These are phyloP conservation scores for Podaxis rugospora DNA, from an alignment of 768 basidiomycete species.

Conservation along the genomic window DNA sequence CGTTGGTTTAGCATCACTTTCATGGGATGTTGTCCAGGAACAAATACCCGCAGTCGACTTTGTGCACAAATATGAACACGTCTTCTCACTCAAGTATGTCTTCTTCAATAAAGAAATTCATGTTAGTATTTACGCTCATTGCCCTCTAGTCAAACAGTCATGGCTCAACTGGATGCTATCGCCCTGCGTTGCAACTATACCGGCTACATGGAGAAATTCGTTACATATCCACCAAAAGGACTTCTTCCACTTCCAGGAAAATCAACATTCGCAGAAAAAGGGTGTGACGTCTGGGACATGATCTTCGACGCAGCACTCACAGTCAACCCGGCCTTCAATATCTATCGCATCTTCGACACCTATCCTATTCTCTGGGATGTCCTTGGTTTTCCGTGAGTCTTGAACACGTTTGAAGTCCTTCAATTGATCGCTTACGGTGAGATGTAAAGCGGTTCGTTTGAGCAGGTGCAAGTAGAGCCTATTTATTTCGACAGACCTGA, in stretches of 20 bases:
- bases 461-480: conserved; percentile 48
- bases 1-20: conserved; percentile 41
- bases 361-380: conserved; percentile 76
- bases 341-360: conserved; percentile 76
- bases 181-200: conserved; percentile 59
- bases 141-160: conserved; percentile 51
- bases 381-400: conserved; percentile 69
- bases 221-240: conserved; percentile 66
- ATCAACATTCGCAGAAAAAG: conserved; percentile 38
- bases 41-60: conserved; percentile 73
- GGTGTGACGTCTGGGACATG: conserved; percentile 65
- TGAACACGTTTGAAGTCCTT: neutral
- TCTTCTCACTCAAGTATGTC: conserved; percentile 70
- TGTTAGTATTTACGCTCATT: neutral
- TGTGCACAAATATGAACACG: conserved; percentile 65
- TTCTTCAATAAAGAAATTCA: neutral
- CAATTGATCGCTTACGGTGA: neutral
- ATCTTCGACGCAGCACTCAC: conserved; percentile 58
- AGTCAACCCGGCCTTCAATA: conserved; percentile 72
- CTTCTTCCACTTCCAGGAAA: conserved; percentile 63
- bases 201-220: conserved; percentile 55
- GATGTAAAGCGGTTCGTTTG: conserved; percentile 46
- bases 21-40: conserved; percentile 60
- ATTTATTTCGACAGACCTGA: conserved; percentile 68
- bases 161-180: conserved; percentile 49